phyloP scores from a whole-genome alignment of 2,329 filamentous ascomycete genomes.

The Claviceps spartinae region DNA sequence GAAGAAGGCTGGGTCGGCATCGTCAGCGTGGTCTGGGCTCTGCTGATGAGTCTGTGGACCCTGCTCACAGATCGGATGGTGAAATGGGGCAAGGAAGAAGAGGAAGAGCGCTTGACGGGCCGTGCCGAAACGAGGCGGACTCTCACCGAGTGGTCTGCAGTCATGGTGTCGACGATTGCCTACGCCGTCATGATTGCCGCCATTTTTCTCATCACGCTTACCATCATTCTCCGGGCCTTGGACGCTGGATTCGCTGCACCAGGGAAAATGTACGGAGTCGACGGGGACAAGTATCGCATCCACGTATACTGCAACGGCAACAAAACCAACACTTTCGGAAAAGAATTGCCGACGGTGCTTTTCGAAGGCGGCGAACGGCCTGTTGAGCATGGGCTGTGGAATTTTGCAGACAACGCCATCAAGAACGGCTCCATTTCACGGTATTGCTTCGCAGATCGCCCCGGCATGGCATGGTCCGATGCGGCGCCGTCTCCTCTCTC shows the following conservation, averaged over 20 bases:
- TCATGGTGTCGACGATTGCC: slow-evolving; percentile 60
- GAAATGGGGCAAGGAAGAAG: slow-evolving; percentile 80
- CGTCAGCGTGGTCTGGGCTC: slow-evolving; percentile 66
- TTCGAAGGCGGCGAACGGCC: slow-evolving; percentile 74
- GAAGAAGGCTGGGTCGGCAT: slow-evolving; percentile 93
- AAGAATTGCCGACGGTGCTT: slow-evolving; percentile 60
- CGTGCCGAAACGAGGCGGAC: slow-evolving; percentile 75
- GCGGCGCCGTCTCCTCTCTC: slow-evolving; percentile 88
- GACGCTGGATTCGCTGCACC: slow-evolving; percentile 63
- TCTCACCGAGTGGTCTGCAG: slow-evolving; percentile 69
- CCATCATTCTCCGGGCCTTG: slow-evolving; percentile 63
- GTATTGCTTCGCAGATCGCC: slow-evolving; percentile 93
- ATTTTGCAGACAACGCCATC: slow-evolving; percentile 63
- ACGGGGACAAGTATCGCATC: slow-evolving; percentile 71
- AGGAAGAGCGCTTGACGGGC: slow-evolving; percentile 85
- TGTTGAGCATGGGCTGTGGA: slow-evolving; percentile 65
- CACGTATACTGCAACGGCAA: slow-evolving; percentile 77
- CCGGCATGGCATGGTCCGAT: slow-evolving; percentile 76
- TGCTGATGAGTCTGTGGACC: slow-evolving; percentile 67
- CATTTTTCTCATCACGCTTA: slow-evolving; percentile 63
- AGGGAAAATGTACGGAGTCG: slow-evolving; percentile 67
- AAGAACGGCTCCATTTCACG: slow-evolving; percentile 70
- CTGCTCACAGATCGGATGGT: slow-evolving; percentile 70
- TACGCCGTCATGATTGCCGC: slow-evolving; percentile 56
- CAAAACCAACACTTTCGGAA: slow-evolving; percentile 38